Conservation (phyloP, 345 rosid species). For the Pugionium cornutum region DNA sequence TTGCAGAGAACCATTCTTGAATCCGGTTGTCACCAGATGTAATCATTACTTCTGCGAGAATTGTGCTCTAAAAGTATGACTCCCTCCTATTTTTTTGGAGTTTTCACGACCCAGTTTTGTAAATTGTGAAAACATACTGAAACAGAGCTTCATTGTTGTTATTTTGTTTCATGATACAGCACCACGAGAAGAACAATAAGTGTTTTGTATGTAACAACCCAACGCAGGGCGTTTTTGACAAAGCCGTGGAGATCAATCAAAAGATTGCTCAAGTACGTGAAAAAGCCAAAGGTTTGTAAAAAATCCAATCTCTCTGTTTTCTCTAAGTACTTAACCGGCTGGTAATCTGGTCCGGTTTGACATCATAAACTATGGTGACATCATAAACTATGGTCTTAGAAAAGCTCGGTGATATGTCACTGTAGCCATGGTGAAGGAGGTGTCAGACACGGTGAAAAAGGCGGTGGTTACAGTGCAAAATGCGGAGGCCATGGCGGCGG, state of each 20-base stretch:
- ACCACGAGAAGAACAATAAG: conserved; percentile 58
- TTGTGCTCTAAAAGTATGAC: conserved; percentile 66
- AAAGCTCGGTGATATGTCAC: not conserved
- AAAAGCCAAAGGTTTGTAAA: conserved; percentile 21
- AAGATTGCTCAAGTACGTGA: conserved; percentile 5
- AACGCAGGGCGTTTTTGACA: conserved; percentile 63
- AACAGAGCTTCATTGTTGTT: not conserved
- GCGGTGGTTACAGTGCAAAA: not conserved
- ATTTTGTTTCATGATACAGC: conserved; percentile 45
- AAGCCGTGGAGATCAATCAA: conserved; percentile 63
- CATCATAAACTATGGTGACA: no score
- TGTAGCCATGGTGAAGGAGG: conserved; percentile 18
- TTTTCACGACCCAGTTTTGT: not conserved
- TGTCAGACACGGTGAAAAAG: not conserved
- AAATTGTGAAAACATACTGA: not conserved
- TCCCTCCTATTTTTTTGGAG: not conserved
- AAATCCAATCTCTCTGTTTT: not conserved
- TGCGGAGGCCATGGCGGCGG: not conserved
- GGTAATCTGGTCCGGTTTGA: not conserved
- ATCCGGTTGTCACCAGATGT: conserved; percentile 73
- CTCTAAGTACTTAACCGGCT: not conserved
- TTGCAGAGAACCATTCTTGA: conserved; percentile 60
- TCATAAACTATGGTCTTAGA: not conserved
- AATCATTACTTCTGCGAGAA: conserved; percentile 71
- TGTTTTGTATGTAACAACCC: conserved; percentile 77